A percentile compares a stretch with the other conserved stretches of the same genome.
Evolutionary conservation across 2,329 filamentous ascomycete species (phyloP).

Genomic region (Akanthomyces uredinophilus): DNA sequence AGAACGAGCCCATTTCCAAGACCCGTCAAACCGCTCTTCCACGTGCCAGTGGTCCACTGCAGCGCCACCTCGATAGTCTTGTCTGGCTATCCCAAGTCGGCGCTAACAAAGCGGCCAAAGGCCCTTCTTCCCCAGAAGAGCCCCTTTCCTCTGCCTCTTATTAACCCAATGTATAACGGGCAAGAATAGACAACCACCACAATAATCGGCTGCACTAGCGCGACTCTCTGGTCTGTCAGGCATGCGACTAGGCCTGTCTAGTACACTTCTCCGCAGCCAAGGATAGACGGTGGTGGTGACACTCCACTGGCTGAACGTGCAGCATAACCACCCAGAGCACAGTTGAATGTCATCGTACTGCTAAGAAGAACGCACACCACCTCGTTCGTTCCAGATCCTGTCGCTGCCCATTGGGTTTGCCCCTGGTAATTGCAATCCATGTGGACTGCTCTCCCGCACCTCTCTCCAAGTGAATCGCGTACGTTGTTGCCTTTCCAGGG

Average conservation of each 20-base stretch:
- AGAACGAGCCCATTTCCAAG: background rate
- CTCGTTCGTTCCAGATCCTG: background rate
- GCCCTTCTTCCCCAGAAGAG: background rate
- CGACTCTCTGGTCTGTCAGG: constrained; percentile 1
- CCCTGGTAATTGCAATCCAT: background rate
- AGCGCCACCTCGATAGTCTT: constrained; percentile 14
- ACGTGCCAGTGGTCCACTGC: constrained; percentile 10
- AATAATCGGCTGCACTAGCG: background rate
- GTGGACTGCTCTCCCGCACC: background rate
- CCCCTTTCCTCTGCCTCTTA: background rate
- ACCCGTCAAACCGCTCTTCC: constrained; percentile 9
- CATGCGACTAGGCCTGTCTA: background rate
- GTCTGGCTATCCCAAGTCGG: background rate
- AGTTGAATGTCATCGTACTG: constrained; percentile 9
- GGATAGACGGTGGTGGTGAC: background rate
- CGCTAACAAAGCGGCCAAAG: background rate
- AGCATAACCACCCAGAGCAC: constrained; percentile 4
- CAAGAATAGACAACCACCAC: background rate
- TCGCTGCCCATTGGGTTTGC: background rate
- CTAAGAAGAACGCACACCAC: background rate
- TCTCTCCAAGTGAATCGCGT: background rate
- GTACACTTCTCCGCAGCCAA: constrained; percentile 6
- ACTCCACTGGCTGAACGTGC: background rate
- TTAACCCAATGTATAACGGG: background rate
- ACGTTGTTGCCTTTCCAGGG: background rate